Conservation (phyloP, 2,329 filamentous ascomycete genomes). For the Ophiocordyceps camponoti-rufipedis region DNA sequence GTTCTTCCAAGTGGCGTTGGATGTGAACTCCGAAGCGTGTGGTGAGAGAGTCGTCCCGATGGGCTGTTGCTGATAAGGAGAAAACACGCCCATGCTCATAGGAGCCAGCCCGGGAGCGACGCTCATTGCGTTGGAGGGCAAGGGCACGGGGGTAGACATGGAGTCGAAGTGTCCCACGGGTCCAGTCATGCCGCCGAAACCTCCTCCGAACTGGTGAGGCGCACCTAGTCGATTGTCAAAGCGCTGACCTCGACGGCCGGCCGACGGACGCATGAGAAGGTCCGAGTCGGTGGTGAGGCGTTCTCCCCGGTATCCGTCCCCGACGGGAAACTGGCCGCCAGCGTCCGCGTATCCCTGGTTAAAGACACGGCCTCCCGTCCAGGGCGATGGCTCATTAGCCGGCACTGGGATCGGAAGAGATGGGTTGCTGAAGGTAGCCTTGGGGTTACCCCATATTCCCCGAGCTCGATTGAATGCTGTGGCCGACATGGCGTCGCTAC, state of each 20-base stretch:
- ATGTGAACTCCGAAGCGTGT: constrained; percentile 57
- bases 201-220: constrained; percentile 14
- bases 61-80: constrained; percentile 34
- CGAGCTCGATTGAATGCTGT: constrained; percentile 33
- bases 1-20: constrained; percentile 33
- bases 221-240: constrained; percentile 25
- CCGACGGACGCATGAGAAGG: constrained; percentile 21
- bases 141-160: constrained; percentile 16
- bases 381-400: constrained; percentile 20
- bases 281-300: constrained; percentile 31
- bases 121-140: constrained; percentile 14
- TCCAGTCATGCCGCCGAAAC: constrained; percentile 14
- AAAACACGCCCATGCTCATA: constrained; percentile 24
- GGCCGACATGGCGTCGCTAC: constrained; percentile 32
- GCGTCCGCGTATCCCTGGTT: constrained; percentile 23
- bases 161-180: constrained; percentile 16
- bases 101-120: constrained; percentile 16
- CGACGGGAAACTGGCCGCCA: constrained; percentile 12
- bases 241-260: constrained; percentile 25
- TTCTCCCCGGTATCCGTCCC: constrained; percentile 26
- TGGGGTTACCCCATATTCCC: constrained; percentile 36
- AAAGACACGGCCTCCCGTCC: constrained; percentile 24
- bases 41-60: constrained; percentile 52
- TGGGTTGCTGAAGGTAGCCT: constrained; percentile 18
- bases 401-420: constrained; percentile 17